phyloP scores from a whole-genome alignment of 306 rosid species.

The Dalbergia cultrata region DNA sequence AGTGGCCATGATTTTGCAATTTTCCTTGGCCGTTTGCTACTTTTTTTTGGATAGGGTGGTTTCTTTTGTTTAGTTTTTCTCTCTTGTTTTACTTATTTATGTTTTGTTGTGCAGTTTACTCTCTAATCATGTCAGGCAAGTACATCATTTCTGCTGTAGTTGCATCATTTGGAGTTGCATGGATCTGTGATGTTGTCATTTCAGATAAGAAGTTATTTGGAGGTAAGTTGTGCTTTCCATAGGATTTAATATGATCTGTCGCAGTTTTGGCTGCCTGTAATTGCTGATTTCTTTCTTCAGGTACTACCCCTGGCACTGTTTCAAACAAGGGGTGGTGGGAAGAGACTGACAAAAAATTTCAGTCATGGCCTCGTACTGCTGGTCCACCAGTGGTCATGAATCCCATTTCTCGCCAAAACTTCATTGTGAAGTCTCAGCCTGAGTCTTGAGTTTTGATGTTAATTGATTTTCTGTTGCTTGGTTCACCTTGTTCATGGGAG shows the following conservation, averaged over 20 bases:
- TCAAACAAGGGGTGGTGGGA: conserved; percentile 76
- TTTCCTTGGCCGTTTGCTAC: background rate
- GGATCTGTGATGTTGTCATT: conserved; percentile 52
- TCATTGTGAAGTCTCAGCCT: conserved; percentile 66
- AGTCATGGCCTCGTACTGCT: conserved; percentile 92
- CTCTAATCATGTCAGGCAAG: conserved; percentile 67
- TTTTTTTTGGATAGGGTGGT: background rate
- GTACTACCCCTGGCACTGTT: conserved; percentile 73
- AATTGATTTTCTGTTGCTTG: conserved; percentile 39
- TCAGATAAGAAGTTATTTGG: conserved; percentile 84
- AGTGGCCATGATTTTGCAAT: background rate
- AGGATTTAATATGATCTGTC: conserved; percentile 1
- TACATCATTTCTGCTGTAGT: conserved; percentile 51
- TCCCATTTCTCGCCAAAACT: conserved; percentile 79
- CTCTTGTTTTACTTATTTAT: background rate
- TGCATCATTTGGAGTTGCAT: conserved; percentile 72
- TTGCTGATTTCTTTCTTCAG: conserved; percentile 54
- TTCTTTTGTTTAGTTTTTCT: conserved; percentile 6
- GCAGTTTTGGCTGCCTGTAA: conserved; percentile 34
- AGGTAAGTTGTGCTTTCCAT: conserved; percentile 54
- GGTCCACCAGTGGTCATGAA: conserved; percentile 87
- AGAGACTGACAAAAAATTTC: conserved; percentile 91
- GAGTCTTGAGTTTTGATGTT: conserved; percentile 54
- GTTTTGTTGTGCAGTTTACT: conserved; percentile 31
- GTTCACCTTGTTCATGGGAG: conserved; percentile 30